Conservation (phyloP, 257 asterid species). For the Henckelia pumila region DNA sequence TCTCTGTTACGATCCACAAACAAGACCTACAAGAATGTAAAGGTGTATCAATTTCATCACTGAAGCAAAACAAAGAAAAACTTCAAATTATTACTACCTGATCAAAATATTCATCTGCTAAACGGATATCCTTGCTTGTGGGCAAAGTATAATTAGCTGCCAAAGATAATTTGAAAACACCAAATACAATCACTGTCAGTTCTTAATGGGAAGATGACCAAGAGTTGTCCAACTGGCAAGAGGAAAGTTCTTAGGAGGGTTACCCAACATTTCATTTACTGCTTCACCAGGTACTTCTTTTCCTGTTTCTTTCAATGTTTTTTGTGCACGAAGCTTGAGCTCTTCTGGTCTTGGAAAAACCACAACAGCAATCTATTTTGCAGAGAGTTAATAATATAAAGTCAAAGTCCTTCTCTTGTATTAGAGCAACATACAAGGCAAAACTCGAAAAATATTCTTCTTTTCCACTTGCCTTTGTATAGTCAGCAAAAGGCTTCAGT, state of each 20-base stretch:
- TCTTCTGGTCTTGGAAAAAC: conserved; percentile 49
- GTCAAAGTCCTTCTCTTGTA: not conserved
- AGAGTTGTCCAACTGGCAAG: conserved; percentile 18
- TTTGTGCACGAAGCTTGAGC: conserved; percentile 44
- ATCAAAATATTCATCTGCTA: conserved; percentile 49
- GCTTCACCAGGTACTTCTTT: conserved; percentile 49
- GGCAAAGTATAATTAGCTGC: conserved; percentile 51
- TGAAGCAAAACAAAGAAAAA: not conserved
- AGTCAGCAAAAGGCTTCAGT: conserved; percentile 50
- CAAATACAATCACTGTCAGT: conserved; percentile 4
- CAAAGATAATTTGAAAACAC: conserved; percentile 22
- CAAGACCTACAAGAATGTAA: conserved; percentile 19
- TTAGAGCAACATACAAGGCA: conserved; percentile 24
- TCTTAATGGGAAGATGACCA: conserved; percentile 1
- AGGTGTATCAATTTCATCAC: not conserved
- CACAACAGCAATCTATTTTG: conserved; percentile 56
- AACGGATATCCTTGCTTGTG: conserved; percentile 44
- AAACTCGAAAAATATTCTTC: conserved; percentile 13
- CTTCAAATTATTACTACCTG: conserved; percentile 32
- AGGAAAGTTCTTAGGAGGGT: conserved; percentile 7
- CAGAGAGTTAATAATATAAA: conserved; percentile 8
- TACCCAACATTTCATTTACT: conserved; percentile 57
- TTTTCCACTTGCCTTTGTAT: conserved; percentile 44
- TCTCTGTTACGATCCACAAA: conserved; percentile 50
- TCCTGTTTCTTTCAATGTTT: conserved; percentile 50